These are phyloP conservation scores for Corrigiola litoralis DNA, from an alignment of 179 eudicot species.

Conservation along the genomic window DNA sequence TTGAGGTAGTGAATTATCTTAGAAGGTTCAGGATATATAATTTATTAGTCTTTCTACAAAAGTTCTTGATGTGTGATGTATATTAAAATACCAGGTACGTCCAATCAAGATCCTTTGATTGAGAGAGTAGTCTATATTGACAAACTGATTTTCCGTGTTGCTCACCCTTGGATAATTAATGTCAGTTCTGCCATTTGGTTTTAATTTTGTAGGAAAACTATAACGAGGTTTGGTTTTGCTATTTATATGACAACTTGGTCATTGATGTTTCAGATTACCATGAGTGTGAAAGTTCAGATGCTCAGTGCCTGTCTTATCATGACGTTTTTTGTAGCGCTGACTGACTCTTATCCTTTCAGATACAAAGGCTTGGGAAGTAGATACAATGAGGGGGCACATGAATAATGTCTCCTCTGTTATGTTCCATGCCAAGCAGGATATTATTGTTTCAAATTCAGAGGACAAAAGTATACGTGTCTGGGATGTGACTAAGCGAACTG, in stretches of 20 bases:
- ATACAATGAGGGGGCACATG: constrained; percentile 97
- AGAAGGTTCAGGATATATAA: background rate
- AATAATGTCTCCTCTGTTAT: constrained; percentile 93
- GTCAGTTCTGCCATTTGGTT: too few relatives aligned
- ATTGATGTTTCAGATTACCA: background rate
- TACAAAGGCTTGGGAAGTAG: constrained; percentile 99
- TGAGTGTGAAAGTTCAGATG: background rate
- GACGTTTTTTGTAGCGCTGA: too few relatives aligned
- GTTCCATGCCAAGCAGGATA: constrained; percentile 94
- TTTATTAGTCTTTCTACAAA: background rate
- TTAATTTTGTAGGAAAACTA: too few relatives aligned
- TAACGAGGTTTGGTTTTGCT: too few relatives aligned
- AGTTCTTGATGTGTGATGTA: background rate
- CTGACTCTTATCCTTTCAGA: constrained; percentile 43
- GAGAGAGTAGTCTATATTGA: too few relatives aligned
- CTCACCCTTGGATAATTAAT: too few relatives aligned
- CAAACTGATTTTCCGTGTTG: background rate
- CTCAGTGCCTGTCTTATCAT: too few relatives aligned
- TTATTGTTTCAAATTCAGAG: constrained; percentile 93
- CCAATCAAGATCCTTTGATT: background rate
- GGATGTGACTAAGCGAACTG: constrained; percentile 96
- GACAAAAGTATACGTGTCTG: constrained; percentile 98
- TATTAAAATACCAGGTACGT: too few relatives aligned
- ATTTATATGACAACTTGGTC: too few relatives aligned
- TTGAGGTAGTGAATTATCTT: background rate